Evolutionary conservation across 805 yeast species (phyloP).

Genomic region (Yarrowia sp.): DNA sequence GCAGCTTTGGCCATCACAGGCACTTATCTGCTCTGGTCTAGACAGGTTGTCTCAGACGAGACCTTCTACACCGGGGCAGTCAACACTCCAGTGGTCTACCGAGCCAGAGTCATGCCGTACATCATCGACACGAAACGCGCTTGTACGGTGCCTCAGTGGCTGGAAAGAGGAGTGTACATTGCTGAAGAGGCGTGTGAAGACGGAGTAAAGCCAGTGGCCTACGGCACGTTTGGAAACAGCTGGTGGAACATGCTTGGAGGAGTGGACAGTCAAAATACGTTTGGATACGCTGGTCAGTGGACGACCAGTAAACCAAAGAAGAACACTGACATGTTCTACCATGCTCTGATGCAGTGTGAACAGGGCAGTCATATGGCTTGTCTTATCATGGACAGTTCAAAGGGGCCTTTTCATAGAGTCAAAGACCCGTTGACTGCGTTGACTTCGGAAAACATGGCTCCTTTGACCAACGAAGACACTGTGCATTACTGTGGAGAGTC

Average conservation of each 20-base stretch:
- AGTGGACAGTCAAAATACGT: not conserved
- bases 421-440: not conserved
- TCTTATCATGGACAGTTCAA: not conserved
- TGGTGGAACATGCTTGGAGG: not conserved
- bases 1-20: too few relatives aligned
- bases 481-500: not conserved
- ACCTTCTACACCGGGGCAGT: not conserved
- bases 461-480: not conserved
- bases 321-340: not conserved
- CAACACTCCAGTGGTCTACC: not conserved
- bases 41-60: too few relatives aligned
- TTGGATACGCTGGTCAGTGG: not conserved
- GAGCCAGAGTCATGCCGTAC: slow-evolving; percentile 2
- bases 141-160: not conserved
- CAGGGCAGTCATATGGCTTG: not conserved
- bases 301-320: not conserved
- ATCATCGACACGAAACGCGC: not conserved
- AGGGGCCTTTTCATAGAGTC: not conserved
- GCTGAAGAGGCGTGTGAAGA: not conserved
- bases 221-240: not conserved
- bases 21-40: too few relatives aligned
- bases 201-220: not conserved
- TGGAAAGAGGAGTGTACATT: not conserved
- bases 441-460: not conserved
- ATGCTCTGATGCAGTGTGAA: not conserved